Evolutionary conservation across 768 basidiomycete species (phyloP).

Genomic region (Hypsizygus marmoreus): DNA sequence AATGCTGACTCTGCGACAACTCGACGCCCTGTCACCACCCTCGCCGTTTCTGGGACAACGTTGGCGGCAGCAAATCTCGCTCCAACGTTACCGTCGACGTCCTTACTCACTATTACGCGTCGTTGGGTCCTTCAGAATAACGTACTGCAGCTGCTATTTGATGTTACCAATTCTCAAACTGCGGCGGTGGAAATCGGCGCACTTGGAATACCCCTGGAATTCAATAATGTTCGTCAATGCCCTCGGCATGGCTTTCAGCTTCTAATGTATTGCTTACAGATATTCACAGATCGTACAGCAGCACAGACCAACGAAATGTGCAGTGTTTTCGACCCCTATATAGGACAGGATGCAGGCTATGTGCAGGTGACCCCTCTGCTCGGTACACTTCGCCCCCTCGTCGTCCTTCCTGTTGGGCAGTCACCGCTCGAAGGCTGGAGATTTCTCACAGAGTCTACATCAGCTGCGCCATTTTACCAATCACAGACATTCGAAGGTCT

Average conservation of each 20-base stretch:
- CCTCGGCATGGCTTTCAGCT: neutral
- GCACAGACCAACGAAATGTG: constrained; percentile 53
- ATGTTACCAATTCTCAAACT: constrained; percentile 49
- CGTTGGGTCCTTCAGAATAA: constrained; percentile 48
- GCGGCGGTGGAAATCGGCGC: constrained; percentile 54
- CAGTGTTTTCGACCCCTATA: constrained; percentile 59
- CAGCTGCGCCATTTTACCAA: constrained; percentile 48
- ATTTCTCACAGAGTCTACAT: constrained; percentile 53
- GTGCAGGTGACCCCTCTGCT: constrained; percentile 55
- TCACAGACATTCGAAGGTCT: constrained; percentile 62
- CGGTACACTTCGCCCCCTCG: constrained; percentile 52
- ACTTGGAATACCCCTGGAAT: constrained; percentile 53
- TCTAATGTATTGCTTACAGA: constrained; percentile 32
- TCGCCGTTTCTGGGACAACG: constrained; percentile 42
- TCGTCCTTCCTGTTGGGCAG: constrained; percentile 46
- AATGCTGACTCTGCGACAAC: constrained; percentile 46
- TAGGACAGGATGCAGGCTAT: constrained; percentile 58
- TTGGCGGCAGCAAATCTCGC: constrained; percentile 51
- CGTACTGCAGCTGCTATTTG: constrained; percentile 49
- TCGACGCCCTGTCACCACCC: constrained; percentile 39
- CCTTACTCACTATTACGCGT: constrained; percentile 50
- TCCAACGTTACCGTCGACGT: constrained; percentile 46
- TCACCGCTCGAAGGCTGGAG: constrained; percentile 63
- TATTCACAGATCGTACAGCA: constrained; percentile 55
- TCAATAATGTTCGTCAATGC: constrained; percentile 48